Percentiles rank a stretch among this genome's conserved stretches.
Conservation (phyloP, 495 filamentous ascomycete genomes). For the Cetradonia linearis region DNA sequence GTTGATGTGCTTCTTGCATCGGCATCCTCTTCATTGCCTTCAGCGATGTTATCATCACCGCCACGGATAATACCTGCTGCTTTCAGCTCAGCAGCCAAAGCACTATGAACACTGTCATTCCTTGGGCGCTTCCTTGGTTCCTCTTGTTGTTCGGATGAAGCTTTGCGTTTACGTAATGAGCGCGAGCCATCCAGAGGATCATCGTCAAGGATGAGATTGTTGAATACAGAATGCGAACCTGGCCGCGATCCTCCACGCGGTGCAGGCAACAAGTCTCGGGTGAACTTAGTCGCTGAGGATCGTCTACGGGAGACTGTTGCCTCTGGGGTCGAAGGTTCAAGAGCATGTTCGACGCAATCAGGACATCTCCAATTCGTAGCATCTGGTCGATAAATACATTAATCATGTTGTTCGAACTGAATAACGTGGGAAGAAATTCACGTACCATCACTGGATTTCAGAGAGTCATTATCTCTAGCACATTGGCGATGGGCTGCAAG, state of each 20-base stretch:
- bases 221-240: slow-evolving; percentile 81
- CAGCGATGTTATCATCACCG: slow-evolving; percentile 17
- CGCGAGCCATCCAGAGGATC: slow-evolving; percentile 80
- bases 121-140: slow-evolving; percentile 39
- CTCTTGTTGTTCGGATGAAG: slow-evolving; percentile 48
- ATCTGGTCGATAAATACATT: slow-evolving; percentile 32
- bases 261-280: slow-evolving; percentile 67
- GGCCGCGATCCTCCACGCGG: slow-evolving; percentile 58
- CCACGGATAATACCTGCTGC: slow-evolving; percentile 14
- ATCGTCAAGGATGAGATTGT: slow-evolving; percentile 61
- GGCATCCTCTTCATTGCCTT: slow-evolving; percentile 24
- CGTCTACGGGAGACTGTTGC: slow-evolving; percentile 35
- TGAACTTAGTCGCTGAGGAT: slow-evolving; percentile 43
- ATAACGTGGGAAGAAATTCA: slow-evolving; percentile 13
- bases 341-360: slow-evolving; percentile 58
- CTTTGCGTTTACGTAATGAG: slow-evolving; percentile 77
- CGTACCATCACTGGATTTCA: slow-evolving; percentile 60
- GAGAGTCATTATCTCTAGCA: slow-evolving; percentile 65
- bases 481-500: slow-evolving; percentile 83
- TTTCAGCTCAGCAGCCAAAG: slow-evolving; percentile 15
- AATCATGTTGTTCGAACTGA: not conserved
- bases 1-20: slow-evolving; percentile 20
- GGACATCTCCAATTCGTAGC: slow-evolving; percentile 68
- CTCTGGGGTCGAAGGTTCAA: slow-evolving; percentile 39
- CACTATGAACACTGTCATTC: slow-evolving; percentile 18